Percentiles rank a stretch among this genome's conserved stretches.
phyloP scores from a whole-genome alignment of 805 yeast species.

The Ogataea salicorniae region DNA sequence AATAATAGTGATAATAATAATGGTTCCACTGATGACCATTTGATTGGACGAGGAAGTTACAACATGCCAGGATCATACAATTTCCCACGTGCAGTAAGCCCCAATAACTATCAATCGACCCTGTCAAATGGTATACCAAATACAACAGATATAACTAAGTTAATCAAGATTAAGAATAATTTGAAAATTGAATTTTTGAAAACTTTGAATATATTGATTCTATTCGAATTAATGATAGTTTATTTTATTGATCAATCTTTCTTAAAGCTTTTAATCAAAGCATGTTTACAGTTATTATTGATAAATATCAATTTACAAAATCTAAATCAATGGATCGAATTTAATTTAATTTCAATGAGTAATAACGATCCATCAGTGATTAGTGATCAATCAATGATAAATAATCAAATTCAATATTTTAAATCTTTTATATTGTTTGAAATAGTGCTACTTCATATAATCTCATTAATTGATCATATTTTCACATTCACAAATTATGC shows the following conservation, averaged over 20 bases:
- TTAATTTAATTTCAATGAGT: constrained; percentile 8
- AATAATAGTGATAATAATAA: no score
- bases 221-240: constrained; percentile 16
- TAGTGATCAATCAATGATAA: constrained; percentile 2
- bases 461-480: constrained; percentile 13
- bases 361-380: constrained; percentile 4
- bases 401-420: constrained; percentile 9
- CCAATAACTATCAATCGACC: no score
- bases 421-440: constrained; percentile 12
- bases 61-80: no score
- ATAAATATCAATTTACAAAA: constrained; percentile 12
- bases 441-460: constrained; percentile 12
- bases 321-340: constrained; percentile 16
- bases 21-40: no score
- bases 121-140: no score
- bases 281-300: constrained; percentile 16
- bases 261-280: constrained; percentile 17
- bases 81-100: no score
- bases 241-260: constrained; percentile 24
- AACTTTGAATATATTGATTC: constrained; percentile 10
- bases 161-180: constrained; percentile 15
- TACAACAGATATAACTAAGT: not conserved
- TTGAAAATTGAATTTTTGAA: constrained; percentile 11
- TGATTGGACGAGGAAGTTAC: no score
- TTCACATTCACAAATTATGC: constrained; percentile 4